These are phyloP conservation scores for Helianthus tuberosus DNA, from an alignment of 129 eudicot species.

Conservation along the genomic window DNA sequence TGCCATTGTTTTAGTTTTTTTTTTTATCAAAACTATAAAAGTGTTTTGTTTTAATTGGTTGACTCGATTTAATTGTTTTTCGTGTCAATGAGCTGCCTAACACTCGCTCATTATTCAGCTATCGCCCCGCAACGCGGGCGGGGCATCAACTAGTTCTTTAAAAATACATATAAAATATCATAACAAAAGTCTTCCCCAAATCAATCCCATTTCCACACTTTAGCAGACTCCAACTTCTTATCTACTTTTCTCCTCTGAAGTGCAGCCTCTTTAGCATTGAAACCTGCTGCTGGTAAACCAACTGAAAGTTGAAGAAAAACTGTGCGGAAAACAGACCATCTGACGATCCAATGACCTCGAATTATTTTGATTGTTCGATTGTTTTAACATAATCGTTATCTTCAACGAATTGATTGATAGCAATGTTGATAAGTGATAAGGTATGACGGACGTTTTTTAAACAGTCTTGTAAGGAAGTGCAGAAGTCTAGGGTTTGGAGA, in stretches of 20 bases:
- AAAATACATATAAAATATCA: too few species aligned
- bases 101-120: too few species aligned
- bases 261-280: conserved; percentile 51
- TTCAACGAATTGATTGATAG: conserved; percentile 47
- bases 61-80: too few species aligned
- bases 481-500: conserved; percentile 55
- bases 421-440: conserved; percentile 44
- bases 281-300: conserved; percentile 47
- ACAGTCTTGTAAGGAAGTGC: conserved; percentile 48
- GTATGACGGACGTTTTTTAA: conserved; percentile 61
- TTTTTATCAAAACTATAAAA: too few species aligned
- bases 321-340: conserved; percentile 50
- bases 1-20: too few species aligned
- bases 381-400: conserved; percentile 39
- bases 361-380: conserved; percentile 47
- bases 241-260: conserved; percentile 50
- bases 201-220: conserved; percentile 71
- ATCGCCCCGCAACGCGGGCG: too few species aligned
- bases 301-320: conserved; percentile 50
- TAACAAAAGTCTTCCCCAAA: too few species aligned
- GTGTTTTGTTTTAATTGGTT: too few species aligned
- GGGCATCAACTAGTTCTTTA: too few species aligned
- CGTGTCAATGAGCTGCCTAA: too few species aligned
- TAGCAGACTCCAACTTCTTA: conserved; percentile 46
- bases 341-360: conserved; percentile 30